These are phyloP conservation scores for Somion occarium DNA, from an alignment of 1,284 basidiomycete species.

Conservation along the genomic window DNA sequence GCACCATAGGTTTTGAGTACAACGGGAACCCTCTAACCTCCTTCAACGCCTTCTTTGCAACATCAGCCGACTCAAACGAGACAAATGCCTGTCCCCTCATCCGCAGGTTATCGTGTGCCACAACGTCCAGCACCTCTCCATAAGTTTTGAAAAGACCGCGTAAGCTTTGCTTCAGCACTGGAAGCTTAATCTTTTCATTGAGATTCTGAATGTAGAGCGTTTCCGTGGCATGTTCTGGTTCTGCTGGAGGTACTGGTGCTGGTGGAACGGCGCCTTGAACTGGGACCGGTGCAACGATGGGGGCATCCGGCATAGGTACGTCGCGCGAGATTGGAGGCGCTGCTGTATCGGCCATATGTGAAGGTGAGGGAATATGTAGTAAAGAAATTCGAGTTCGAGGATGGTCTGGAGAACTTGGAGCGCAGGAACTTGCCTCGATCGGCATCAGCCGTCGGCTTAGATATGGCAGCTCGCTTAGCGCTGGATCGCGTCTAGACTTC, in stretches of 20 bases:
- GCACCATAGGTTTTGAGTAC: constrained; percentile 94
- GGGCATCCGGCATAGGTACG: constrained; percentile 22
- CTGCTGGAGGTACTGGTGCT: constrained; percentile 22
- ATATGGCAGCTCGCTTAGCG: too few relatives aligned
- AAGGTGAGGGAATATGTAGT: neutral
- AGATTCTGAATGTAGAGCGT: constrained; percentile 97
- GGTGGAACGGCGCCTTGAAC: constrained; percentile 22
- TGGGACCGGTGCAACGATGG: constrained; percentile 24
- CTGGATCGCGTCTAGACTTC: too few relatives aligned
- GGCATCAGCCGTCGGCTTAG: neutral
- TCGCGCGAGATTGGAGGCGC: constrained; percentile 24
- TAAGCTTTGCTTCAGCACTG: constrained; percentile 89
- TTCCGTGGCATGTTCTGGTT: constrained; percentile 58
- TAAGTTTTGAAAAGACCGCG: constrained; percentile 91
- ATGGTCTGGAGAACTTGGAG: neutral
- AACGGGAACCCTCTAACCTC: constrained; percentile 94
- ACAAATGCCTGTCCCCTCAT: constrained; percentile 99
- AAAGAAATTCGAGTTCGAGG: neutral
- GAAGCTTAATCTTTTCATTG: constrained; percentile 93
- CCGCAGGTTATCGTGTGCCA: constrained; percentile 88
- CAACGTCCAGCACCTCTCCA: constrained; percentile 87
- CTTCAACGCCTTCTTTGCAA: constrained; percentile 83
- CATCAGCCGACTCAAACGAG: constrained; percentile 78
- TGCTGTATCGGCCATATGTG: constrained; percentile 34
- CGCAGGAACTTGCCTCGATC: neutral